These are phyloP conservation scores for Fragilariopsis cylindrus DNA, from an alignment of 108 stramenopile species.

Conservation along the genomic window DNA sequence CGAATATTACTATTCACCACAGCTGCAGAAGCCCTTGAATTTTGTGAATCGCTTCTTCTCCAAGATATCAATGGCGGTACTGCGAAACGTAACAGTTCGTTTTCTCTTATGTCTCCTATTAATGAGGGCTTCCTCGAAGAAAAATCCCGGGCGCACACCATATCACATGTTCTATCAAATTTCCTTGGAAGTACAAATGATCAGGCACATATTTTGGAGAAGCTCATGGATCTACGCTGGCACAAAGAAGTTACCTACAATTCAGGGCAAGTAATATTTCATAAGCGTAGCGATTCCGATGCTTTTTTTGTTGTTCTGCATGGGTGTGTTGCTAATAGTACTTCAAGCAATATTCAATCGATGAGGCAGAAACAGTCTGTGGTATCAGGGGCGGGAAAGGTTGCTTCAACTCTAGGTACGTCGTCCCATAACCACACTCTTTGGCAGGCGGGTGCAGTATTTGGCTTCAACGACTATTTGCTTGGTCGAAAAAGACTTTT, in stretches of 20 bases:
- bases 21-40: conserved; percentile 63
- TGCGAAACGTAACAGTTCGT: background rate
- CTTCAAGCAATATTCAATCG: conserved; percentile 24
- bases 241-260: conserved; percentile 56
- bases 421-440: conserved; percentile 1
- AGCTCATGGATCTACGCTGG: conserved; percentile 53
- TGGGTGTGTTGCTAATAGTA: conserved; percentile 70
- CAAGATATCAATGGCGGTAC: conserved; percentile 27
- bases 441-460: conserved; percentile 60
- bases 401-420: background rate
- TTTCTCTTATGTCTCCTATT: background rate
- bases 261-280: conserved; percentile 57
- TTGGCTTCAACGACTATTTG: conserved; percentile 86
- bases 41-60: conserved; percentile 66
- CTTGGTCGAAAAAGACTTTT: conserved; percentile 65
- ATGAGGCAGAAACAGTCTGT: conserved; percentile 17
- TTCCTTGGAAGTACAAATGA: conserved; percentile 44
- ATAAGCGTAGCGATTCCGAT: conserved; percentile 52
- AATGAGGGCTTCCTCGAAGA: background rate
- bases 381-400: conserved; percentile 30
- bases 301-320: conserved; percentile 75
- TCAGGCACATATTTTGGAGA: conserved; percentile 44
- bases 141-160: conserved; percentile 33
- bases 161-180: conserved; percentile 23
- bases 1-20: conserved; percentile 46